Evolutionary conservation across 2,329 filamentous ascomycete genomes (phyloP).

Genomic region (Colletotrichum limetticola): DNA sequence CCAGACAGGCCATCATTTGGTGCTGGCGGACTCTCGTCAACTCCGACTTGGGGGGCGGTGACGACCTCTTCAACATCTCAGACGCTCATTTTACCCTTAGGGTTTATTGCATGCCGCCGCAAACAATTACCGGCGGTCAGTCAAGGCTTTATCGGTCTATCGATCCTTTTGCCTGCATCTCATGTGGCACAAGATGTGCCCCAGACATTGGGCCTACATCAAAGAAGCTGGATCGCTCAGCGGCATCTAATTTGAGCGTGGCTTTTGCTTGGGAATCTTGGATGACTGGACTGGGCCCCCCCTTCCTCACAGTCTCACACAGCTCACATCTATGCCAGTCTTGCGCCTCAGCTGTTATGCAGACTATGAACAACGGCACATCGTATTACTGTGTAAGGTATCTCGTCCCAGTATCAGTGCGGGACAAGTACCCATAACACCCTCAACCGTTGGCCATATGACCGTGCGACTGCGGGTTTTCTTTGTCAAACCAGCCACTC

Average conservation of each 20-base stretch:
- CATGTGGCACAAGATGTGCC: constrained; percentile 24
- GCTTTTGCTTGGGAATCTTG: neutral
- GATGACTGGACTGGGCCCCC: neutral
- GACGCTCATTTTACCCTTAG: neutral
- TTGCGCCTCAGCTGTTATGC: neutral
- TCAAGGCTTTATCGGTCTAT: neutral
- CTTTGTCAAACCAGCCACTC: neutral
- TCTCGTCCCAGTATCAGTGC: neutral
- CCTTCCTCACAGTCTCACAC: neutral
- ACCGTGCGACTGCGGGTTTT: neutral
- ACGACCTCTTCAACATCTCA: neutral
- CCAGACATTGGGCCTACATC: constrained; percentile 6
- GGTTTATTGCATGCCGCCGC: neutral
- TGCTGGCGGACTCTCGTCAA: neutral
- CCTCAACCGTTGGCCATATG: neutral
- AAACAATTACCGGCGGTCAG: neutral
- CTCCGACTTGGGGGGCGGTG: neutral
- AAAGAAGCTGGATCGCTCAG: neutral
- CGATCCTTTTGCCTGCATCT: constrained; percentile 9
- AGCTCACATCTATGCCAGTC: neutral
- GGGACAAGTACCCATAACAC: neutral
- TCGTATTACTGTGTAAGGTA: neutral
- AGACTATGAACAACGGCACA: neutral
- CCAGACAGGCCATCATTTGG: neutral
- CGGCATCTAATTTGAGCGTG: neutral